Percentiles rank a stretch among this genome's conserved stretches.
Conservation (phyloP, 331 rosid species). For the Phaseolus coccineus region DNA sequence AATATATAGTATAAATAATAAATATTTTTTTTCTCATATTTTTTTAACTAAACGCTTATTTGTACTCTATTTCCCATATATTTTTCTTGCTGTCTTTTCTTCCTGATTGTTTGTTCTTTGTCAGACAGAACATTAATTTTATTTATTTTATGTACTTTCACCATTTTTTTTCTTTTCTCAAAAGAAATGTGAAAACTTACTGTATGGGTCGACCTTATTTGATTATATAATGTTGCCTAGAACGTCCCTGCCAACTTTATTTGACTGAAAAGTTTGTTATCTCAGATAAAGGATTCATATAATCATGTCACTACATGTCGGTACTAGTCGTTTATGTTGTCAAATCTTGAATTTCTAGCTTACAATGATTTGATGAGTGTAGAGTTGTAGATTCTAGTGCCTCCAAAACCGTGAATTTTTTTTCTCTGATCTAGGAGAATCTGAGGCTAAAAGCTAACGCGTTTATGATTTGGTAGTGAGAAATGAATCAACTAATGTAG, state of each 20-base stretch:
- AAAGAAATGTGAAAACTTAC: not conserved
- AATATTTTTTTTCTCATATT: too few relatives aligned
- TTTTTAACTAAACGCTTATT: too few relatives aligned
- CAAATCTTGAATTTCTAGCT: not conserved
- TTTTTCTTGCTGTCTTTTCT: too few relatives aligned
- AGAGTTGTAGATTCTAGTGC: constrained; percentile 1
- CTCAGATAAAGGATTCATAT: not conserved
- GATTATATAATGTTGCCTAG: not conserved
- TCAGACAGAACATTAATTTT: too few relatives aligned
- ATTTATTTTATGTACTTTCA: too few relatives aligned
- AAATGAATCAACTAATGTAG: constrained; percentile 36
- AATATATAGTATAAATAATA: too few relatives aligned
- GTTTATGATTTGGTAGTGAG: not conserved
- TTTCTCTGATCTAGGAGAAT: not conserved
- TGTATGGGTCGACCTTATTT: not conserved
- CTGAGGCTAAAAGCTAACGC: not conserved
- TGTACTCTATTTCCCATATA: too few relatives aligned
- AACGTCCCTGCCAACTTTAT: constrained; percentile 9
- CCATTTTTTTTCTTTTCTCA: too few relatives aligned
- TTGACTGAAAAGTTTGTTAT: not conserved
- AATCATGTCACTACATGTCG: not conserved
- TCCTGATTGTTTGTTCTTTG: too few relatives aligned
- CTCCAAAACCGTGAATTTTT: not conserved
- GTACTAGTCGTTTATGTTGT: not conserved
- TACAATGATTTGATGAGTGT: constrained; percentile 3